Conservation (phyloP, 2,329 filamentous ascomycete genomes). For the Rhynchosporium secalis region DNA sequence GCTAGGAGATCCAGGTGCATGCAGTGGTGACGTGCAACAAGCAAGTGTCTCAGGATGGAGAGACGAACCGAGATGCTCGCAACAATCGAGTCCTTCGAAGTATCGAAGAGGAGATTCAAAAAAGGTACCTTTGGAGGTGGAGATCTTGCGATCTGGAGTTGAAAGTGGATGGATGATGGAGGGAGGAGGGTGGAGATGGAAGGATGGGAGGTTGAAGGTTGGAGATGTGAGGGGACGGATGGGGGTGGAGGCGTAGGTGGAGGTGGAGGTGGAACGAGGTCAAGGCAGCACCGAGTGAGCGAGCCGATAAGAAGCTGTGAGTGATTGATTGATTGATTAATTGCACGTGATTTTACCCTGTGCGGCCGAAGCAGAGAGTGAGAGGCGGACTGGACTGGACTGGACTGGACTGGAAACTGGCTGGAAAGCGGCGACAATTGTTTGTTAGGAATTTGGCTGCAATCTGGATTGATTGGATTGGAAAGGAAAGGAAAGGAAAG, state of each 20-base stretch:
- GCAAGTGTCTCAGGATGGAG: constrained; percentile 25
- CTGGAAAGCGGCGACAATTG: not conserved
- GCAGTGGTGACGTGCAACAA: constrained; percentile 33
- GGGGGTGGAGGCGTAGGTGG: constrained; percentile 19
- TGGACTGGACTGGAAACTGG: not conserved
- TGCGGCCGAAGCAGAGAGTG: not conserved
- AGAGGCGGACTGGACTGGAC: not conserved
- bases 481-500: not conserved
- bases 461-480: not conserved
- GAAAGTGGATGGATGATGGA: not conserved
- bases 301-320: constrained; percentile 12
- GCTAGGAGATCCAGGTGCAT: constrained; percentile 21
- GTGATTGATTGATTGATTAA: constrained; percentile 4
- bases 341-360: not conserved
- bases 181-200: not conserved
- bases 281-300: not conserved
- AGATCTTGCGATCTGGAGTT: constrained; percentile 9
- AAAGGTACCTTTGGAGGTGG: constrained; percentile 12
- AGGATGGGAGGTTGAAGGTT: constrained; percentile 22
- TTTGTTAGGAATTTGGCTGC: not conserved
- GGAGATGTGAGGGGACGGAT: constrained; percentile 16
- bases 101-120: constrained; percentile 16
- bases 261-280: constrained; percentile 22
- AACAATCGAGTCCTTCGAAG: constrained; percentile 16
- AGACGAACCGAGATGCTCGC: constrained; percentile 26